A percentile compares a stretch with the other conserved stretches of the same genome.
Evolutionary conservation across 768 basidiomycete genomes (phyloP).

Genomic region (Auriscalpium vulgare): DNA sequence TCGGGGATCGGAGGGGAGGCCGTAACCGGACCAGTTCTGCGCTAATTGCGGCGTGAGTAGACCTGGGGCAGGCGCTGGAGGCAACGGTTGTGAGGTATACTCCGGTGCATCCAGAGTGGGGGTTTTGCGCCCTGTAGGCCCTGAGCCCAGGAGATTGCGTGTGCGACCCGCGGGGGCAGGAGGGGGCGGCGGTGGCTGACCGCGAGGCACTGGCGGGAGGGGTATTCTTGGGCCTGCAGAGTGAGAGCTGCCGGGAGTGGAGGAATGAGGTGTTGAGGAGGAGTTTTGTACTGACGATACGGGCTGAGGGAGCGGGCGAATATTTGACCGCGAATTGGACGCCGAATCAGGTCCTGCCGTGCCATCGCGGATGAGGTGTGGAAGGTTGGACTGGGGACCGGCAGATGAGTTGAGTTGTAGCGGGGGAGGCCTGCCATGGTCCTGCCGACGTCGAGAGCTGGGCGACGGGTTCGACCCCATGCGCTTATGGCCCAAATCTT

Average conservation of each 20-base stretch:
- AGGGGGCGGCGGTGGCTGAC: conserved; percentile 33
- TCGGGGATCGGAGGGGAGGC: conserved; percentile 55
- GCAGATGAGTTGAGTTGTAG: conserved; percentile 55
- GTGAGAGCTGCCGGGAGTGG: conserved; percentile 28
- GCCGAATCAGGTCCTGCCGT: conserved; percentile 42
- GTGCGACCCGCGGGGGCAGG: conserved; percentile 26
- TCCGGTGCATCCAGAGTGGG: conserved; percentile 45
- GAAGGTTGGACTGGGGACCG: conserved; percentile 52
- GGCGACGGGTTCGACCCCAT: conserved; percentile 11
- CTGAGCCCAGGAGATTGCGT: conserved; percentile 13
- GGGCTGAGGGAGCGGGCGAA: conserved; percentile 44
- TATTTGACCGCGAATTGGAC: conserved; percentile 17
- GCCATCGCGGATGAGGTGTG: conserved; percentile 61
- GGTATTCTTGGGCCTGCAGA: conserved; percentile 43
- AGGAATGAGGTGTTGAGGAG: conserved; percentile 22
- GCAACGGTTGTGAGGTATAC: conserved; percentile 27
- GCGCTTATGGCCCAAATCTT: conserved; percentile 16
- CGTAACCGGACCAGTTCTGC: conserved; percentile 26
- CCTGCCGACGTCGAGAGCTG: conserved; percentile 23
- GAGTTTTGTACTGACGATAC: conserved; percentile 11
- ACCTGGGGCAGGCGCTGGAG: conserved; percentile 22
- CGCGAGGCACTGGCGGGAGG: conserved; percentile 60
- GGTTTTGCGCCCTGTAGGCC: conserved; percentile 35
- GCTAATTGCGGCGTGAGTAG: conserved; percentile 20
- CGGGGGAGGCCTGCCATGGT: conserved; percentile 69